phyloP scores from a whole-genome alignment of 2,329 filamentous ascomycete species.

The Aspergillus sp. region DNA sequence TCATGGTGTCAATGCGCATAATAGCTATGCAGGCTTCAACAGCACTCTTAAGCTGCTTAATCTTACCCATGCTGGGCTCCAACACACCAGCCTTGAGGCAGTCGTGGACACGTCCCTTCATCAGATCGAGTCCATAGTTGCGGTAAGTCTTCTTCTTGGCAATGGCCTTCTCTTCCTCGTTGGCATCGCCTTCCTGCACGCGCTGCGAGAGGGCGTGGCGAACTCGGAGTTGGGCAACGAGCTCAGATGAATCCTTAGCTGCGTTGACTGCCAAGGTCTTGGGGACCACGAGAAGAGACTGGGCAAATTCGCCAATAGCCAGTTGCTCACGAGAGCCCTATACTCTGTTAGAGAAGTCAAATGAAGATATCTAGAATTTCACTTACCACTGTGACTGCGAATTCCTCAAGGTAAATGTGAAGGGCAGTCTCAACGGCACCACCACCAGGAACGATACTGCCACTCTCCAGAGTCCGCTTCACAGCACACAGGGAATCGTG shows the following conservation, averaged over 20 bases:
- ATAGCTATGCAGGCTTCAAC: slow-evolving; percentile 98
- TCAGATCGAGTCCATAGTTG: slow-evolving; percentile 93
- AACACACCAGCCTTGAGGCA: slow-evolving; percentile 91
- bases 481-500: slow-evolving; percentile 96
- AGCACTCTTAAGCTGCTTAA: slow-evolving; percentile 95
- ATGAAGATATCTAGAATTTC: not conserved
- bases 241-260: slow-evolving; percentile 90
- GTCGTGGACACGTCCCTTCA: slow-evolving; percentile 85
- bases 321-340: slow-evolving; percentile 90
- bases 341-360: slow-evolving; percentile 5
- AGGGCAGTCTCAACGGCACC: slow-evolving; percentile 97
- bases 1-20: slow-evolving; percentile 98
- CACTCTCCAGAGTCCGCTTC: slow-evolving; percentile 94
- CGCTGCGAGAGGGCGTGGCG: slow-evolving; percentile 92
- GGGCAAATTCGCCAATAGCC: slow-evolving; percentile 94
- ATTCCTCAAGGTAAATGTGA: slow-evolving; percentile 98
- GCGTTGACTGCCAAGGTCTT: slow-evolving; percentile 97
- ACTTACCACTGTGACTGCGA: slow-evolving; percentile 85
- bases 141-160: slow-evolving; percentile 96
- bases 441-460: slow-evolving; percentile 92
- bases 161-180: slow-evolving; percentile 79
- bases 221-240: slow-evolving; percentile 91
- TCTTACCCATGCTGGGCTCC: slow-evolving; percentile 97
- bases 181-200: slow-evolving; percentile 71
- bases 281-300: slow-evolving; percentile 87